Evolutionary conservation across 345 rosid genomes (phyloP), one percentile per base, ranked within the genome.

Genomic region (Salix purpurea): DNA sequence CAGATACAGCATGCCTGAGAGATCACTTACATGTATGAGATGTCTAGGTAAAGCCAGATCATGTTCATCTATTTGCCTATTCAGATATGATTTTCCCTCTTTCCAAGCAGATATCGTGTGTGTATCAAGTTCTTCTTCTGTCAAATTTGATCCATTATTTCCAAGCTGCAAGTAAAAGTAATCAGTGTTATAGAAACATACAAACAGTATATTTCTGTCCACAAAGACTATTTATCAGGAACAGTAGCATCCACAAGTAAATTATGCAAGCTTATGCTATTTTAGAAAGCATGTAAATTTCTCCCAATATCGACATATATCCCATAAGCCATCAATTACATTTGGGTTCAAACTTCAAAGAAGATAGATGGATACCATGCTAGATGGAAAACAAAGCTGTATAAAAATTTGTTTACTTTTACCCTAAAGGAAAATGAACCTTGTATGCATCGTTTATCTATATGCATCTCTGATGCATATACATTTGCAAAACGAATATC

Each of bases 41-140:
- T 21, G 78, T 65, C 77, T 77, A 40, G 80, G 23, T 62, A 74
- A 40, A 48, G 73, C 65, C 67, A 76, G 18, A 24, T 61, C 77
- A 73, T 74, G 74, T 44, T 69, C 84, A 70, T 81, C 84, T 69
- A 81, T 68, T 19, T 74, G 84, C 24, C 80, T 34, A 56, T 67
- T 77, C 66, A 81, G 23, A 65, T 77, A 81, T 37, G 80, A 78
- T 77, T 81, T 81, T 70, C 76, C 84, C 50, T 81, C 84, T 71
- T 81, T 81, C 84, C 84, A 81, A 72, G 84, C 84, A 37, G 84
- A 74, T 69, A 81, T 81, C 13, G 84, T 77, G 61, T 81, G 84
- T 10, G 81, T 77, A 65, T 74, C 84, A 50, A 81, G 84, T 72
- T 81, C 84, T 77, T 81, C 84, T 54, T 81, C 81, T 1, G 84